Conservation (phyloP, 352 stramenopile species). For the Globisporangium cederbergense region DNA sequence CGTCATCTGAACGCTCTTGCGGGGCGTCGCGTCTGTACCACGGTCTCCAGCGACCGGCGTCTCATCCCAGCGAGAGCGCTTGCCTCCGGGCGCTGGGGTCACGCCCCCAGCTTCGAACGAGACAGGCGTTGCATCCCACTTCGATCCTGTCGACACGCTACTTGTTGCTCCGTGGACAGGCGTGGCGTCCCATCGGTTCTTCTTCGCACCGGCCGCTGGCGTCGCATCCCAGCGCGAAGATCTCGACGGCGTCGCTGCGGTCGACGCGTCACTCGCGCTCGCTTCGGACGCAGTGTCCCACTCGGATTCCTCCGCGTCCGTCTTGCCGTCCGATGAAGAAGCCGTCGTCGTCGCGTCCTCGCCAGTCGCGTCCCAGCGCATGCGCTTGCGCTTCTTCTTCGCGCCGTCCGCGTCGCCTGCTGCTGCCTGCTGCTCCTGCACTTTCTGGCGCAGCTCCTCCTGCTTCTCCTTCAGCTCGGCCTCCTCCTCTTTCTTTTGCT, state of each 20-base stretch:
- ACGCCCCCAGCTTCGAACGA: conserved; percentile 33
- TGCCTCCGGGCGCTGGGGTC: conserved; percentile 61
- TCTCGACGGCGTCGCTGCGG: conserved; percentile 47
- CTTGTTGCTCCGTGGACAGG: conserved; percentile 38
- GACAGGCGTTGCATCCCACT: conserved; percentile 94
- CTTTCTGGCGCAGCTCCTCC: conserved; percentile 25
- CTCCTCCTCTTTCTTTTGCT: conserved; percentile 76
- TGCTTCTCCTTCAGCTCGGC: conserved; percentile 30
- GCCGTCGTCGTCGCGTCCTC: conserved; percentile 10
- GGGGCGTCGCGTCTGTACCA: conserved; percentile 43
- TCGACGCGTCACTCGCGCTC: conserved; percentile 26
- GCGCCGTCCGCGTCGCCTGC: conserved; percentile 28
- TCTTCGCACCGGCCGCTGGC: conserved; percentile 36
- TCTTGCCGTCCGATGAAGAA: conserved; percentile 34
- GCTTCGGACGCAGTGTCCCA: conserved; percentile 67
- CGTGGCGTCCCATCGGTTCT: conserved; percentile 85
- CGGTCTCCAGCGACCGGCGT: conserved; percentile 76
- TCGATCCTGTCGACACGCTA: conserved; percentile 32
- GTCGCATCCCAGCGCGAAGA: conserved; percentile 79
- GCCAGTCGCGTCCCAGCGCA: conserved; percentile 84
- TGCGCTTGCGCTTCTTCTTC: conserved; percentile 69
- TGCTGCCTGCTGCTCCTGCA: not conserved
- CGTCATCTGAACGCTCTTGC: conserved; percentile 62
- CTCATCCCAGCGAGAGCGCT: conserved; percentile 96
- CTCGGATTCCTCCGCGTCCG: conserved; percentile 63